Evolutionary conservation across 2,329 filamentous ascomycete genomes (phyloP), one percentile per base, ranked within the genome.

Genomic region (Ilyonectria mors-panacis): DNA sequence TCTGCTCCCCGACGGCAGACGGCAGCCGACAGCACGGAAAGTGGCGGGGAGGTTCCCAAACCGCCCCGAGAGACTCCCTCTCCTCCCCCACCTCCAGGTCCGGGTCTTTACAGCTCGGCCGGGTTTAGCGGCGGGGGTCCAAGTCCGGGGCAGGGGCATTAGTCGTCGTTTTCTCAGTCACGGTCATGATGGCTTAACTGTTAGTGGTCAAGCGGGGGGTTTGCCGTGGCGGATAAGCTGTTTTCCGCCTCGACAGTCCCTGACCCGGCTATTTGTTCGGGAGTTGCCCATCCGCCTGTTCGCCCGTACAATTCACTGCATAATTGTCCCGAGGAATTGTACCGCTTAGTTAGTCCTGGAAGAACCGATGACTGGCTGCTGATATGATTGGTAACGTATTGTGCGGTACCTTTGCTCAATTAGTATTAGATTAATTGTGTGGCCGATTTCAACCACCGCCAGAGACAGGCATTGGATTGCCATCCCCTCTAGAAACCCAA

Each of bases 211-310:
- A 53, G 53, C 42, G 59, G 66, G 51, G 59, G 4, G 45, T 67
- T 58, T 63, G 60, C 35, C 59, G 59, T 65, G 67, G 71, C 69
- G 73, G 73, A 68, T 75, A 75, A 75, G 73, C 64, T 65, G 73
- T 75, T 72, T 75, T 75, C 73, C 73, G 73, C 59, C 26, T 19
- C 47, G 26, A 42, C 23, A 59, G 39, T 35, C 37, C 60, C 53
- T 42, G 56, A 37, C 30, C 48, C 72, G 73, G 73, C 73, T 75
- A 66, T 73, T 75, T 61, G 63, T 71, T 73, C 71, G 73, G 73
- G 73, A 75, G 68, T 75, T 75, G 73, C 15, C 39, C 39, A 17
- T n/a, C 15, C 7, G 33, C n/a, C 21, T 33, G 30, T 33, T 37
- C 33, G 26, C n/a, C 19, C 45, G 19, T 50, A 4, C 37, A 15